These are phyloP conservation scores for Pholiota adiposa DNA, from an alignment of 1,284 basidiomycete genomes.

Conservation along the genomic window DNA sequence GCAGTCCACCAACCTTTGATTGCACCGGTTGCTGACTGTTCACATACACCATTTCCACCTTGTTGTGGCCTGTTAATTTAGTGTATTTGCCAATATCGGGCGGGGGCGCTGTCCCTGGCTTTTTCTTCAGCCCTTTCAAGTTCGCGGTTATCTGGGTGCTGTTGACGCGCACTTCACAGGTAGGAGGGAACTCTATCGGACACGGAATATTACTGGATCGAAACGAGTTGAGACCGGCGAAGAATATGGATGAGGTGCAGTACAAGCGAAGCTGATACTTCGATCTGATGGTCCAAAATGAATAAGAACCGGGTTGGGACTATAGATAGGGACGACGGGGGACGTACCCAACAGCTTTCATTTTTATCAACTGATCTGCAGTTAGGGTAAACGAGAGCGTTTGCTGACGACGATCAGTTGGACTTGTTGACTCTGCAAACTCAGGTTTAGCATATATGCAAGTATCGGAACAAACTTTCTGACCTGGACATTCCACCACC, in stretches of 20 bases:
- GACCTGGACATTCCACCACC: conserved; percentile 74
- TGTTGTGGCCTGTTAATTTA: conserved; percentile 57
- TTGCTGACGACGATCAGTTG: conserved; percentile 74
- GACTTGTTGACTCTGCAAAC: conserved; percentile 68
- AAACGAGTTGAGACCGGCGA: conserved; percentile 56
- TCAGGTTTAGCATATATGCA: background rate
- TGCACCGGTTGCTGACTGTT: conserved; percentile 82
- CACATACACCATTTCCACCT: conserved; percentile 87
- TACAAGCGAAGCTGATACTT: conserved; percentile 87
- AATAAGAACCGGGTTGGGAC: conserved; percentile 13
- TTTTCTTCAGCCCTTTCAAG: conserved; percentile 93
- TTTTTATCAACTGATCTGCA: conserved; percentile 64
- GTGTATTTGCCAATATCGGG: conserved; percentile 77
- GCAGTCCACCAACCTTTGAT: conserved; percentile 56
- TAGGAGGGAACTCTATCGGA: conserved; percentile 90
- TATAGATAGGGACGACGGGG: background rate
- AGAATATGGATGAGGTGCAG: conserved; percentile 91
- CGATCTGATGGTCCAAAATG: conserved; percentile 43
- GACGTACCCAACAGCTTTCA: conserved; percentile 56
- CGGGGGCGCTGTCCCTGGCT: conserved; percentile 94
- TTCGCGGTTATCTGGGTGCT: conserved; percentile 72
- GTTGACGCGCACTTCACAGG: conserved; percentile 91
- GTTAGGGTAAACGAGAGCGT: conserved; percentile 64
- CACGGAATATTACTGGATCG: conserved; percentile 54
- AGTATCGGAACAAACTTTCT: background rate